Base-by-base conservation (phyloP, 352 stramenopile genomes). In the Hyaloperonospora brassicae region DNA sequence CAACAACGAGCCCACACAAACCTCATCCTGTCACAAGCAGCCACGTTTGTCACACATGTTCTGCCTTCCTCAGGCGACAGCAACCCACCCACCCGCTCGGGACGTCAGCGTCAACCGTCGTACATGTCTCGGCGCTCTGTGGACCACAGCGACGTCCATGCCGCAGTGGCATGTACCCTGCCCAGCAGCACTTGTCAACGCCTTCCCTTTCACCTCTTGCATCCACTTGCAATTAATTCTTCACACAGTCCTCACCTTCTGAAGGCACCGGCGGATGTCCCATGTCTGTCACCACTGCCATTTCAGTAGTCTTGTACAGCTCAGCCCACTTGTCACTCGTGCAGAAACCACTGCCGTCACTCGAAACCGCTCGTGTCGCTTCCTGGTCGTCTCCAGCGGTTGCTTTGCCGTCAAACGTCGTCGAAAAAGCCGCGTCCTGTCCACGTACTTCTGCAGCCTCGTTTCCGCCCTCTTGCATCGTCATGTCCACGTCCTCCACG, bases 161-260 rank as follows among this genome's bases (percentile, higher is more conserved):
- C 14, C 78, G 73, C 39, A 86, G 61, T 40, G 78, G 76, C 27
- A 83, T 62, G 35, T 79, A 88, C 4, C 78, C 78, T 88, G 50
- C 34, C 50, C 36, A 35, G 30, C 8, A 31, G 17, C 38, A 57
- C 5, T 10, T 31, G 34, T 68, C 6, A 64, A 57, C n/a, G 5
- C 13, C 1, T 41, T 25, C n/a, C 12, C 36, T 17, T 36, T 11
- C 17, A 34, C 10, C 25, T 40, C 12, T 2, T 44, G 10, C 13
- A 10, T 5, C 2, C 14, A 25, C 23, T 14, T 24, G n/a, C 2
- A 11, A 8, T 44, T 22, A 6, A 50, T 53, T 35, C 8, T 24
- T 13, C 17, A 52, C 34, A 56, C 35, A 36, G 8, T 24, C 23
- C 48, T 48, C 38, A 88, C 78, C 75, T 61, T 73, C 62, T 1